A percentile compares a stretch with the other conserved stretches of the same genome.
Evolutionary conservation across 306 rosid genomes (phyloP).

Genomic region (Morella rubra): DNA sequence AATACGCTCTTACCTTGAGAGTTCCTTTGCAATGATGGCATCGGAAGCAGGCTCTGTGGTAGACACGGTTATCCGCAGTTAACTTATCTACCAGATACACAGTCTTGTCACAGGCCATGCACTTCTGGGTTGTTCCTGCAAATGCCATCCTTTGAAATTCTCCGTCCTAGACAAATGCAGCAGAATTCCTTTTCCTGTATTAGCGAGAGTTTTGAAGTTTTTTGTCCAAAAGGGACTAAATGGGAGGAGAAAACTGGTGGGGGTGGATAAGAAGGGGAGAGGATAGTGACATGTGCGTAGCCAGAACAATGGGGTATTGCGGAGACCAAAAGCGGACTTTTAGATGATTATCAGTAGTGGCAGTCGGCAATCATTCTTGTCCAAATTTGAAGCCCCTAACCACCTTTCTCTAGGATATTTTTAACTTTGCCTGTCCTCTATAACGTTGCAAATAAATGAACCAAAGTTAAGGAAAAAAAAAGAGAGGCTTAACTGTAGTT

Average conservation of each 20-base stretch:
- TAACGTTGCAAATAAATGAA: constrained; percentile 24
- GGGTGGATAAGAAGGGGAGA: constrained; percentile 31
- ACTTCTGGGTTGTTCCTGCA: constrained; percentile 99
- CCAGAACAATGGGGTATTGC: constrained; percentile 35
- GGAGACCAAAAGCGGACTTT: constrained; percentile 46
- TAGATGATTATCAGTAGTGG: constrained; percentile 48
- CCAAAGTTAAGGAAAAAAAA: not conserved
- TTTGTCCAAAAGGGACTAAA: constrained; percentile 6
- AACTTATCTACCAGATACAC: constrained; percentile 94
- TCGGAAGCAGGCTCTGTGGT: constrained; percentile 95
- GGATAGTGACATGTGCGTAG: constrained; percentile 29
- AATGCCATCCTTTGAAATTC: constrained; percentile 63
- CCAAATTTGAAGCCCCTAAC: constrained; percentile 60
- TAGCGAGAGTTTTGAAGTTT: constrained; percentile 19
- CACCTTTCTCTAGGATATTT: constrained; percentile 31
- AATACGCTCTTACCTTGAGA: constrained; percentile 59
- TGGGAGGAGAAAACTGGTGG: constrained; percentile 22
- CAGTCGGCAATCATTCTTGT: constrained; percentile 57
- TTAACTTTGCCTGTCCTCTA: not conserved
- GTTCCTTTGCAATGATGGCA: constrained; percentile 99
- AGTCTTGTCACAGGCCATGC: constrained; percentile 98
- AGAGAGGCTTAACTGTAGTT: not conserved
- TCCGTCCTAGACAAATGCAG: constrained; percentile 22
- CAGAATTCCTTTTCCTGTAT: not conserved
- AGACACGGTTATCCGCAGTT: constrained; percentile 88